phyloP scores from a whole-genome alignment of 805 yeast genomes.

The Myxozyma nipponensis region DNA sequence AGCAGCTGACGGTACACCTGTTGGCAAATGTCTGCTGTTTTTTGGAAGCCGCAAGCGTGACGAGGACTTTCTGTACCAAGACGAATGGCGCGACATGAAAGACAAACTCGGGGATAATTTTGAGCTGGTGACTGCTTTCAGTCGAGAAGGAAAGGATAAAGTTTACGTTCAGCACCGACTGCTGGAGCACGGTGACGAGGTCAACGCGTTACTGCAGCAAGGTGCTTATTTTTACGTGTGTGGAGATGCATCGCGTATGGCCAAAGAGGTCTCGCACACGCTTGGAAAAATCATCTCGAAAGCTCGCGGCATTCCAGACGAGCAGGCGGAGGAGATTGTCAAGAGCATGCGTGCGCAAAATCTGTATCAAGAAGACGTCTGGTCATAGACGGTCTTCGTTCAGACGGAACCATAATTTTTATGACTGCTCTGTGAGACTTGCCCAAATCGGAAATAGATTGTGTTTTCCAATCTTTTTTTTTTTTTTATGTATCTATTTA shows the following conservation, averaged over 20 bases:
- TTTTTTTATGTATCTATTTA: not conserved
- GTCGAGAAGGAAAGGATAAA: constrained; percentile 63
- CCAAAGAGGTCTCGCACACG: constrained; percentile 79
- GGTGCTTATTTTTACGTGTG: constrained; percentile 94
- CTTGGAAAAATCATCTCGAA: constrained; percentile 59
- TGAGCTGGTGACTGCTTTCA: constrained; percentile 77
- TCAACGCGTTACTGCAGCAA: constrained; percentile 50
- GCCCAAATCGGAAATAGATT: no score
- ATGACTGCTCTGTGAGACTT: no score
- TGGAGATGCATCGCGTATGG: constrained; percentile 96
- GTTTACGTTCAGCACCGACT: constrained; percentile 85
- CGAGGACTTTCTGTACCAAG: constrained; percentile 80
- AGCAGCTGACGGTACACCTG: constrained; percentile 46
- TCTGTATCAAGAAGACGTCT: constrained; percentile 94
- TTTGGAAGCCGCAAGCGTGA: constrained; percentile 79
- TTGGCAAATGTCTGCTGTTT: constrained; percentile 75
- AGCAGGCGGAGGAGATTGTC: constrained; percentile 69
- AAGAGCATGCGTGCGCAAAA: constrained; percentile 78
- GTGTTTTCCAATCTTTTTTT: not conserved
- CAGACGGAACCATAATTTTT: no score
- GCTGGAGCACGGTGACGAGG: constrained; percentile 44
- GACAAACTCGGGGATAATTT: constrained; percentile 55
- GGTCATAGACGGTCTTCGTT: constrained; percentile 48
- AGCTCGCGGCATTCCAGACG: constrained; percentile 59
- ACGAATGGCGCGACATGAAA: constrained; percentile 67